Evolutionary conservation across 2,329 filamentous ascomycete genomes (phyloP), one percentile per base, ranked within the genome.

Genomic region (Sclerotinia glacialis): DNA sequence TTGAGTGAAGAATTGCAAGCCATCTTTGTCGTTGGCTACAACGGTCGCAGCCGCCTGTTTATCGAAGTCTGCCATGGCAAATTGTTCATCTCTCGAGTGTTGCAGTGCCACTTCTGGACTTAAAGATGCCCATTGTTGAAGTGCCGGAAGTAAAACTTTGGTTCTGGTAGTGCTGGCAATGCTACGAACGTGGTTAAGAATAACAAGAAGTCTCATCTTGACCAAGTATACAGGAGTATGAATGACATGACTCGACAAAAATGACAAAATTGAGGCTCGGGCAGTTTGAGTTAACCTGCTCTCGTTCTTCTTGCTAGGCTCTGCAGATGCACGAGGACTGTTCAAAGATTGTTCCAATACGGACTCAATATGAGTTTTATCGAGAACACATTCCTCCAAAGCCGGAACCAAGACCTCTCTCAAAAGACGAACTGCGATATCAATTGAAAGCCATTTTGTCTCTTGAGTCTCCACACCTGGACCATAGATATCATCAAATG

Each of bases 321-420:
- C 74, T 18, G 52, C 26, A 34, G 81, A 79, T 55, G 79, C 79
- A 26, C 77, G 75, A 23, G 76, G 73, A 64, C 85, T 85, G 71
- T 88, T 86, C 14, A 95, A 76, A 0, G 83, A 78, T 42, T 81
- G 82, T 68, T 85, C 82, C 6, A 97, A 76, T 2, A 88, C 83
- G 26, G 85, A 85, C 34, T 83, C 80, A 54, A 97, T 82, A 68
- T 95, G 88, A 37, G 84, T 85, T 5, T 86, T 80, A 74, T 98
- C 93, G 71, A 97, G 85, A 4, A 94, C 83, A 73, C 89, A 96
- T 77, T 97, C 95, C 77, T 97, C 93, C 12, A 97, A 79, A 2
- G 84, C 85, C 0, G 91, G 91, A 26, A 92, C 77, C n/a, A 97
- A 78, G 47, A 90, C 82, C 26, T 85, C 81, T 26, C 86, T 83